These are phyloP conservation scores for Pyrrhoderma lamaoense DNA, from an alignment of 1,284 basidiomycete genomes.

Conservation along the genomic window DNA sequence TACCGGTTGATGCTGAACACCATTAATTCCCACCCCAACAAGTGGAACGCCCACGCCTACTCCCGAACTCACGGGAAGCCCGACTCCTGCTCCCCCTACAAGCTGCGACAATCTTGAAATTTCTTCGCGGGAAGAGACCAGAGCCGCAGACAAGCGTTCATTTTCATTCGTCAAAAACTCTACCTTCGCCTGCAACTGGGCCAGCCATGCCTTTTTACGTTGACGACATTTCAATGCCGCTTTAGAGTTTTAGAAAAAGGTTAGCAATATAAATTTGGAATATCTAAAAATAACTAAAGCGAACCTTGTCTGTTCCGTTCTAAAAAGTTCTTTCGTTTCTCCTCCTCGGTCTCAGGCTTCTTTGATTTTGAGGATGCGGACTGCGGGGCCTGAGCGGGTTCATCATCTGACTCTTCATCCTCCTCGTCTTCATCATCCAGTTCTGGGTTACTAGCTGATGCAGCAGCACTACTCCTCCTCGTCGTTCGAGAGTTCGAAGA, in stretches of 20 bases:
- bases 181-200: constrained; percentile 88
- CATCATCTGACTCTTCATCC: constrained; percentile 27
- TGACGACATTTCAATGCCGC: constrained; percentile 98
- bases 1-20: constrained; percentile 11
- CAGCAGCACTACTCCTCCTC: constrained; percentile 21
- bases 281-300: constrained; percentile 19
- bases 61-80: constrained; percentile 16
- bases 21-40: constrained; percentile 6
- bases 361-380: constrained; percentile 31
- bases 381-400: constrained; percentile 15
- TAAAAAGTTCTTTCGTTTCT: constrained; percentile 90
- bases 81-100: constrained; percentile 56
- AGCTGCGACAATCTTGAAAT: constrained; percentile 69
- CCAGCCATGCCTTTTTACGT: constrained; percentile 96
- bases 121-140: constrained; percentile 74
- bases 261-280: background rate
- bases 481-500: constrained; percentile 23
- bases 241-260: constrained; percentile 30
- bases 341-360: constrained; percentile 91
- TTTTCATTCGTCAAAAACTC: constrained; percentile 89
- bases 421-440: constrained; percentile 44
- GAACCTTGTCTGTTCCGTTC: constrained; percentile 91
- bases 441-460: constrained; percentile 27
- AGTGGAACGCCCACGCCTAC: constrained; percentile 1
- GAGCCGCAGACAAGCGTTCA: constrained; percentile 76